A percentile compares a stretch with the other conserved stretches of the same genome.
Conservation (phyloP, 345 rosid species). For the Carallia pectinifolia region DNA sequence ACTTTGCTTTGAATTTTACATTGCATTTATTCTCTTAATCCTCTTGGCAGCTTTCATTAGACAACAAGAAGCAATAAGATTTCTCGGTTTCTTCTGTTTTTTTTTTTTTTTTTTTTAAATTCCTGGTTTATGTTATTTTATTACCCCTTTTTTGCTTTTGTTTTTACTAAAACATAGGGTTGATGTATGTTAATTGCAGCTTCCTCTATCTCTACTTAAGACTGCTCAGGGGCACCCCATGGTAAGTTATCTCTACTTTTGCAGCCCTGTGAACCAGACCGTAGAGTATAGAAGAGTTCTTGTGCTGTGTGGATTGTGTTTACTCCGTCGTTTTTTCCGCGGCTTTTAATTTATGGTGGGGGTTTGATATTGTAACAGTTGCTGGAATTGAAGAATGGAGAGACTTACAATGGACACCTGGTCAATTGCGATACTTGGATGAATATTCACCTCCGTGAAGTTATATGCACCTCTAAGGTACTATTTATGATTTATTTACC, state of each 20-base stretch:
- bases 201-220: constrained; percentile 77
- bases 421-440: constrained; percentile 98
- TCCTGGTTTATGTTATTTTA: too few relatives aligned
- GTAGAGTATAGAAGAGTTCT: not conserved
- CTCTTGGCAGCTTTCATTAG: not conserved
- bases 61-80: too few relatives aligned
- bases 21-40: not conserved
- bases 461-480: constrained; percentile 97
- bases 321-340: not conserved
- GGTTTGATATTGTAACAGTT: constrained; percentile 46
- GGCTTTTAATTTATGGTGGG: constrained; percentile 26
- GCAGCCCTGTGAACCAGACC: not conserved
- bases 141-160: not conserved
- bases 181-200: constrained; percentile 34
- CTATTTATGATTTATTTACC: not conserved
- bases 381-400: constrained; percentile 96
- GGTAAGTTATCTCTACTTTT: constrained; percentile 31
- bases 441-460: constrained; percentile 99
- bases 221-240: constrained; percentile 88
- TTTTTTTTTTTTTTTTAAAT: not conserved
- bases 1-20: not conserved
- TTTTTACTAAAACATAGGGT: not conserved
- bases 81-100: too few relatives aligned
- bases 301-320: constrained; percentile 4
- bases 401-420: constrained; percentile 95